phyloP scores from a whole-genome alignment of 1,284 basidiomycete genomes.

The Ustilago hordei region DNA sequence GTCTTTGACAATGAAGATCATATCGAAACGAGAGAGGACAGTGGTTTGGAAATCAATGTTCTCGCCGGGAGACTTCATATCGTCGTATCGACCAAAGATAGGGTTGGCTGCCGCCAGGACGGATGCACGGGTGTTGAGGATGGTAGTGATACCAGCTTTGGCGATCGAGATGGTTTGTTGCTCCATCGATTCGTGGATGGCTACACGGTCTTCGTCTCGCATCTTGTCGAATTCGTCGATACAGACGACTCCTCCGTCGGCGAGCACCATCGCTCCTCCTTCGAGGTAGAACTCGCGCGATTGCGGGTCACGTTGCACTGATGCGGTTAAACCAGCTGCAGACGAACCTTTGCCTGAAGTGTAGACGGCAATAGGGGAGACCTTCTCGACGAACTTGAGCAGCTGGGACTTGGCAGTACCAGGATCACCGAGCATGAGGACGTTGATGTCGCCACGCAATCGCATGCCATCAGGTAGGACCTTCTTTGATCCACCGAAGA shows the following conservation, averaged over 20 bases:
- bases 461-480: constrained; percentile 97
- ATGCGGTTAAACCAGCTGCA: constrained; percentile 97
- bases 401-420: constrained; percentile 98
- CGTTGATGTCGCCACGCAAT: constrained; percentile 96
- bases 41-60: constrained; percentile 99
- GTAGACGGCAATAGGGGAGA: constrained; percentile 95
- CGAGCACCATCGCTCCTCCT: constrained; percentile 99
- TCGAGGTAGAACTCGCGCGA: constrained; percentile 98
- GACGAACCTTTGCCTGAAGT: constrained; percentile 98
- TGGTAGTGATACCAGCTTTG: constrained; percentile 98
- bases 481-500: constrained; percentile 99
- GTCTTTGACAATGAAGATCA: constrained; percentile 99
- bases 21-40: constrained; percentile 97
- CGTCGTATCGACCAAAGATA: constrained; percentile 97
- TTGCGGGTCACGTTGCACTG: constrained; percentile 91
- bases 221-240: constrained; percentile 99
- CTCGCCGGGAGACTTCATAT: constrained; percentile 95
- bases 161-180: constrained; percentile 99
- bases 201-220: constrained; percentile 98
- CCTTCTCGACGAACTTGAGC: constrained; percentile 98
- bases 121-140: constrained; percentile 93
- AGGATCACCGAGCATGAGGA: constrained; percentile 93
- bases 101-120: constrained; percentile 98
- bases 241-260: constrained; percentile 97
- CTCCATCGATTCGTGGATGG: constrained; percentile 99